These are phyloP conservation scores for Salvia hispanica DNA, from an alignment of 257 asterid species.

Conservation along the genomic window DNA sequence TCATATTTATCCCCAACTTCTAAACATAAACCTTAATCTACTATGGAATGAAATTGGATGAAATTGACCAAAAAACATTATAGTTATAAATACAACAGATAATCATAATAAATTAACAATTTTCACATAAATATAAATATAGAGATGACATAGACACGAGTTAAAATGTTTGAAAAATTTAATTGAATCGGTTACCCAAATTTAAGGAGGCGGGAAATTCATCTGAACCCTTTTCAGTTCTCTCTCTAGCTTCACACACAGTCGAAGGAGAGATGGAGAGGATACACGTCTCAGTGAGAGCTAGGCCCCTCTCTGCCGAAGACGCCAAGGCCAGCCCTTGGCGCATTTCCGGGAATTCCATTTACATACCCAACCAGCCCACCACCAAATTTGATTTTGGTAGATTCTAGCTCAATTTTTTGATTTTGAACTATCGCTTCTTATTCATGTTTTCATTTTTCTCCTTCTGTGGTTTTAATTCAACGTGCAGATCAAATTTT, in stretches of 20 bases:
- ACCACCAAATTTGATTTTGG: constrained; percentile 88
- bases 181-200: neutral
- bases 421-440: neutral
- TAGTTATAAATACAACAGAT: no score
- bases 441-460: neutral
- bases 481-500: constrained; percentile 56
- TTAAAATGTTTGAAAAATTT: no score
- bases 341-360: constrained; percentile 69
- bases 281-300: constrained; percentile 81
- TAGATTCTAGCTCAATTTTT: constrained; percentile 15
- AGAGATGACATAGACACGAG: no score
- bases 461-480: neutral
- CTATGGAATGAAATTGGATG: no score
- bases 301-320: constrained; percentile 75
- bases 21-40: no score
- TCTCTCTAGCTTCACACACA: neutral
- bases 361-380: constrained; percentile 62
- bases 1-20: no score
- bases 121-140: no score
- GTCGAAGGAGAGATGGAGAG: constrained; percentile 56
- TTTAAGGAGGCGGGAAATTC: constrained; percentile 40
- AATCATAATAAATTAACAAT: no score
- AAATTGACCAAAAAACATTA: no score
- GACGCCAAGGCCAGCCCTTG: constrained; percentile 79
- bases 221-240: constrained; percentile 14